These are phyloP conservation scores for Lentinula raphanica DNA, from an alignment of 768 basidiomycete genomes.

Conservation along the genomic window DNA sequence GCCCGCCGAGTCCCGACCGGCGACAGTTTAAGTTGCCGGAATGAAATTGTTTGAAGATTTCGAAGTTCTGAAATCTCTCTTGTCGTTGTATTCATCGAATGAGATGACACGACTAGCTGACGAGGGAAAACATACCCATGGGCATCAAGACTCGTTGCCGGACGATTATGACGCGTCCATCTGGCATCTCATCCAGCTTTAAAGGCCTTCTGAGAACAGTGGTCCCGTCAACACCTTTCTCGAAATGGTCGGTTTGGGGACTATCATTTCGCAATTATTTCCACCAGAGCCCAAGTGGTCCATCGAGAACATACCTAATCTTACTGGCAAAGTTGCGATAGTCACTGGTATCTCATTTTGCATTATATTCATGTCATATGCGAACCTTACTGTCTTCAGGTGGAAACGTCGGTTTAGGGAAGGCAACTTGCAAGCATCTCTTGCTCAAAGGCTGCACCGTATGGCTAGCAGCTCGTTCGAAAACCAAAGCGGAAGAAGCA, in stretches of 20 bases:
- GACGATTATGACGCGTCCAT: too few species aligned
- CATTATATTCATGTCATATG: background rate
- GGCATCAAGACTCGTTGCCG: background rate
- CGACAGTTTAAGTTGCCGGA: too few species aligned
- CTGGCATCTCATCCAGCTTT: too few species aligned
- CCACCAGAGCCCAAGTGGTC: background rate
- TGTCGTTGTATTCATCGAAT: background rate
- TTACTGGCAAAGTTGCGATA: slow-evolving; percentile 1
- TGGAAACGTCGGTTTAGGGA: background rate
- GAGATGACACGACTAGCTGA: background rate
- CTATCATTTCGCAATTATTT: background rate
- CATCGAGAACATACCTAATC: background rate
- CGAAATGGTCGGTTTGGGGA: background rate
- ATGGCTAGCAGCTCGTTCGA: background rate
- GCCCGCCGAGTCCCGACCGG: too few species aligned
- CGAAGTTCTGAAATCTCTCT: too few species aligned
- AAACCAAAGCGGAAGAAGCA: slow-evolving; percentile 11
- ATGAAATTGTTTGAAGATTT: too few species aligned
- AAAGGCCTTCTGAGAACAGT: too few species aligned
- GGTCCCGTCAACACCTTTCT: background rate
- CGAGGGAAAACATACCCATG: background rate
- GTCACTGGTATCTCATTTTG: background rate
- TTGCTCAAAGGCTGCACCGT: background rate
- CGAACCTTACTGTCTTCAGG: background rate
- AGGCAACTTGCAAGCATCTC: background rate